Evolutionary conservation across 371 early-diverging fungal species (phyloP).

Genomic region (Mortierella sp.): DNA sequence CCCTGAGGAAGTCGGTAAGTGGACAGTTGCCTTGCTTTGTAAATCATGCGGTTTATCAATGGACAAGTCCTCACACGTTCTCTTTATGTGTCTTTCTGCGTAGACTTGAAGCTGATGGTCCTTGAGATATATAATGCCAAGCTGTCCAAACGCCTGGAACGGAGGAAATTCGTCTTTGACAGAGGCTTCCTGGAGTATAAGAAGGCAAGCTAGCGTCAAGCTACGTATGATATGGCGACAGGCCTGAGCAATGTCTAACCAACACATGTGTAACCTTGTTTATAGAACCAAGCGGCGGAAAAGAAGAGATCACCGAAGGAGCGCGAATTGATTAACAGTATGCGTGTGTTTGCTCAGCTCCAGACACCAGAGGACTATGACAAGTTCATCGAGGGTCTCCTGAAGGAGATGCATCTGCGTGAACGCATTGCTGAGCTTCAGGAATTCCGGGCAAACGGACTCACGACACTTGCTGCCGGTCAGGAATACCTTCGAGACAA

Average conservation of each 20-base stretch:
- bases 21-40: not conserved
- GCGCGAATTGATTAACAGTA: conserved; percentile 80
- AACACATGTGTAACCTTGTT: not conserved
- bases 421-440: conserved; percentile 89
- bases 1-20: conserved; percentile 82
- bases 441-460: conserved; percentile 92
- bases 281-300: conserved; percentile 79
- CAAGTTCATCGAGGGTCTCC: conserved; percentile 82
- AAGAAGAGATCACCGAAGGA: conserved; percentile 89
- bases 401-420: conserved; percentile 81
- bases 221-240: too few relatives aligned
- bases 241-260: not conserved
- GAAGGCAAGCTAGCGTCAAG: conserved; percentile 58
- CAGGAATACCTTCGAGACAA: conserved; percentile 79
- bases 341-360: conserved; percentile 91
- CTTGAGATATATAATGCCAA: conserved; percentile 94
- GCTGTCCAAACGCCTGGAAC: conserved; percentile 86
- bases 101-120: conserved; percentile 91
- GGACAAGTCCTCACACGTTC: not conserved
- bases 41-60: not conserved
- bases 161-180: conserved; percentile 91
- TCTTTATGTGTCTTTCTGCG: not conserved
- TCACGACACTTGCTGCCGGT: conserved; percentile 82
- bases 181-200: conserved; percentile 89
- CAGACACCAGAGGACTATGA: conserved; percentile 90